A percentile compares a stretch with the other conserved stretches of the same genome.
Evolutionary conservation across 352 stramenopile genomes (phyloP).

Genomic region (Phytophthora sojae): DNA sequence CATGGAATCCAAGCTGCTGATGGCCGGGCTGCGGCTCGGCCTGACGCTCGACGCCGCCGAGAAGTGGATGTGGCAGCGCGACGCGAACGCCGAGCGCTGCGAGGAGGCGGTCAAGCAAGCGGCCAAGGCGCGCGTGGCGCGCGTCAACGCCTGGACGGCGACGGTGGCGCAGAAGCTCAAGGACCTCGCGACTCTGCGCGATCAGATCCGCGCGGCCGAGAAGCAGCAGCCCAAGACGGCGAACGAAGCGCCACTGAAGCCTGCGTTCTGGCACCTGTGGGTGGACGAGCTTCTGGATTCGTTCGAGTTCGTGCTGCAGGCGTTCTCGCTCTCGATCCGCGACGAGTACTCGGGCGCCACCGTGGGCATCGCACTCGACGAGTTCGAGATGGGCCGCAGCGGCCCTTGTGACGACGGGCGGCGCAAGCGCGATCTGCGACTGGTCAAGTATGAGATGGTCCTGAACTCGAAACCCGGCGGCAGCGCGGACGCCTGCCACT

Average conservation of each 20-base stretch:
- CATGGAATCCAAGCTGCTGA: slow-evolving; percentile 58
- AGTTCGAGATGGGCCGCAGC: slow-evolving; percentile 66
- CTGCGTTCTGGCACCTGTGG: slow-evolving; percentile 64
- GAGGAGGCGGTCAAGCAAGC: slow-evolving; percentile 66
- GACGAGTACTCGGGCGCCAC: slow-evolving; percentile 65
- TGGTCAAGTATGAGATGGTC: slow-evolving; percentile 77
- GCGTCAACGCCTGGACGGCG: slow-evolving; percentile 66
- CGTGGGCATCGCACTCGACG: slow-evolving; percentile 66
- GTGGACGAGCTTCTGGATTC: slow-evolving; percentile 79
- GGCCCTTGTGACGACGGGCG: slow-evolving; percentile 30
- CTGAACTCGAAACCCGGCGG: slow-evolving; percentile 55
- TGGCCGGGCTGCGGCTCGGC: slow-evolving; percentile 63
- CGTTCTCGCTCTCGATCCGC: slow-evolving; percentile 61
- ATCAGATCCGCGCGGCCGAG: slow-evolving; percentile 40
- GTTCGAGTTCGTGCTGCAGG: slow-evolving; percentile 60
- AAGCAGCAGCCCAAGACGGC: slow-evolving; percentile 29
- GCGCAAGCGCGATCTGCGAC: slow-evolving; percentile 55
- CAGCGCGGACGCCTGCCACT: slow-evolving; percentile 46
- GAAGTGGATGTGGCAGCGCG: slow-evolving; percentile 79
- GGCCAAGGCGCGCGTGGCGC: slow-evolving; percentile 51
- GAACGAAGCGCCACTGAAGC: slow-evolving; percentile 23
- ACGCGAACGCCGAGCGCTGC: slow-evolving; percentile 71
- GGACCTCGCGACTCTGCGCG: slow-evolving; percentile 48
- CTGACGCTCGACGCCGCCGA: slow-evolving; percentile 68
- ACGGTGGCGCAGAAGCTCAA: slow-evolving; percentile 72